Evolutionary conservation across 2,329 filamentous ascomycete species (phyloP).

Genomic region (Huntiella bhutanensis): DNA sequence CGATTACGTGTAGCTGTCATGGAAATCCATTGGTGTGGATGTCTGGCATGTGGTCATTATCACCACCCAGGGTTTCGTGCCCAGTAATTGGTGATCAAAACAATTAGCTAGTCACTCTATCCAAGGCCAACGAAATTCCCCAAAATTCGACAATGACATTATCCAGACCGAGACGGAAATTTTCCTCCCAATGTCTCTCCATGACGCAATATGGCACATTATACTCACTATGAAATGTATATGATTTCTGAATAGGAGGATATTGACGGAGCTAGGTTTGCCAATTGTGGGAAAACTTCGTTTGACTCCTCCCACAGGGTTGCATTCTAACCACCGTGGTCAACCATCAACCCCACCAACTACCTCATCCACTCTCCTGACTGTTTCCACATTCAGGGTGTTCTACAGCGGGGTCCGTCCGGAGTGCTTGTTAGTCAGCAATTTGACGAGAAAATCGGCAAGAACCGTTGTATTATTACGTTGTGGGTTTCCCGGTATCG

Average conservation of each 20-base stretch:
- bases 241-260: background rate
- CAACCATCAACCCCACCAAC: constrained; percentile 1
- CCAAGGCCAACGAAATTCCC: background rate
- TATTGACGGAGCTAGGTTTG: constrained; percentile 11
- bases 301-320: constrained; percentile 9
- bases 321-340: constrained; percentile 6
- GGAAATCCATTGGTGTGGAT: background rate
- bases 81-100: too few relatives aligned
- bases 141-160: background rate
- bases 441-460: background rate
- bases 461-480: too few relatives aligned
- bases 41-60: too few relatives aligned
- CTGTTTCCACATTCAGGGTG: constrained; percentile 11
- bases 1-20: background rate
- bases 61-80: too few relatives aligned
- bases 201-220: too few relatives aligned
- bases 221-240: too few relatives aligned
- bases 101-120: background rate
- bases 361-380: background rate
- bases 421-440: constrained; percentile 1
- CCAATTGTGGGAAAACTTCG: constrained; percentile 11
- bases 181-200: background rate
- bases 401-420: background rate
- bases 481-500: background rate
- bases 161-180: background rate